Evolutionary conservation across 2,329 filamentous ascomycete species (phyloP), one percentile per base, ranked within the genome.

Genomic region (Microdochium bolleyi): DNA sequence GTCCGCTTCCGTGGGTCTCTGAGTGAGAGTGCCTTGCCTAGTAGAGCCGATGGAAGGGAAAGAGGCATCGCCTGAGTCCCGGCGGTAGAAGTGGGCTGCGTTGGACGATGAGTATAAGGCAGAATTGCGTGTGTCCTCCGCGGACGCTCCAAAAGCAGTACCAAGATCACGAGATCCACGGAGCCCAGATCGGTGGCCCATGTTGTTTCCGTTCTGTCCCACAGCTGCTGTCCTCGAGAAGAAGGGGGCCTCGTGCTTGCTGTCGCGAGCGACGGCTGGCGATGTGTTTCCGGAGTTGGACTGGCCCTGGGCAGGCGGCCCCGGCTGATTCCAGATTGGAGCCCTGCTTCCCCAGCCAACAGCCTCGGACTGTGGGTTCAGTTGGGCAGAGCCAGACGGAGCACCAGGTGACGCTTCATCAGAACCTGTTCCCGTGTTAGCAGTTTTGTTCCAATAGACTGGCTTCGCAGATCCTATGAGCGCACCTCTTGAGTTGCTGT

Each of bases 331-430:
- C 87, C 87, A 90, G 16, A 80, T 77, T 37, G 76, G 71, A 57
- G 74, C 70, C 48, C 73, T 73, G 51, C 68, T 69, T 55, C 62
- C 67, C 83, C 85, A 88, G 49, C 76, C 73, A 59, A 88, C 85
- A 19, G 81, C 80, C 62, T 89, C 85, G 10, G 87, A 88, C 44
- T 83, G 81, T 48, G 82, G 77, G 55, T 88, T 76, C 38, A 91
- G 73, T 54, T 85, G 87, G 55, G 83, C 78, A 5, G 87, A 89
- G 49, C 87, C 87, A 3, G 82, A 84, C 62, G 85, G 82, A 52
- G 73, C 76, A 58, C 80, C 78, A 38, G 67, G 60, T 27, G 72
- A 71, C 24, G 65, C 58, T 48, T 74, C 71, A 34, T 70, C 70
- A 21, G 66, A 67, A 54, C 67, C 68, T 68, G 56, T 52, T 51